These are phyloP conservation scores for Populus hybrid DNA, from an alignment of 441 rosid genomes.

Conservation along the genomic window DNA sequence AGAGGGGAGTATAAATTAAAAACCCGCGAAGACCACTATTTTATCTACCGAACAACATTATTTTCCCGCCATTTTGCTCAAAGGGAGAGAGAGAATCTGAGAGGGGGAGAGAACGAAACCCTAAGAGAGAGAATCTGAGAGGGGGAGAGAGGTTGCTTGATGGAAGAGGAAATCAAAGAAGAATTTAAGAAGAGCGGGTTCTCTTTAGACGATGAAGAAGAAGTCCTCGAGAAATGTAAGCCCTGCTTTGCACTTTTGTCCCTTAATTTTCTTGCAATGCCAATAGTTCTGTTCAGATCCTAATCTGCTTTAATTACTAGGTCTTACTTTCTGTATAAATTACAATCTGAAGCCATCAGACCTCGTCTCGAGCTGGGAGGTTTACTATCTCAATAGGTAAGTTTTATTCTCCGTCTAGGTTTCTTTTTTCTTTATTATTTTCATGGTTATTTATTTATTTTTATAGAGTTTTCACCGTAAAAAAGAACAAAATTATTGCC, in stretches of 20 bases:
- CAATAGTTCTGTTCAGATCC: neutral
- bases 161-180: conserved; percentile 69
- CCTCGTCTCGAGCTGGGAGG: conserved; percentile 85
- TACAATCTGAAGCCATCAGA: conserved; percentile 69
- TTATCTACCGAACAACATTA: neutral
- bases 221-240: conserved; percentile 64
- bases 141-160: conserved; percentile 8
- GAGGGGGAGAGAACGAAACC: conserved; percentile 3
- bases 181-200: conserved; percentile 67
- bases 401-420: neutral
- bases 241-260: neutral
- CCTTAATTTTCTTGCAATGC: neutral
- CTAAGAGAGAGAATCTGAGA: conserved; percentile 27
- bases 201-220: conserved; percentile 56
- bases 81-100: conserved; percentile 21
- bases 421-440: neutral
- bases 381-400: conserved; percentile 82
- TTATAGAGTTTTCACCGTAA: neutral
- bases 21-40: neutral
- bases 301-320: conserved; percentile 28
- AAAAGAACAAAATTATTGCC: too few relatives aligned
- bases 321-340: conserved; percentile 76
- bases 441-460: neutral
- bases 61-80: conserved; percentile 47
- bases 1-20: neutral